A percentile compares a stretch with the other conserved stretches of the same genome.
Conservation (phyloP, 129 eudicot genomes). For the Artemisia argyi region DNA sequence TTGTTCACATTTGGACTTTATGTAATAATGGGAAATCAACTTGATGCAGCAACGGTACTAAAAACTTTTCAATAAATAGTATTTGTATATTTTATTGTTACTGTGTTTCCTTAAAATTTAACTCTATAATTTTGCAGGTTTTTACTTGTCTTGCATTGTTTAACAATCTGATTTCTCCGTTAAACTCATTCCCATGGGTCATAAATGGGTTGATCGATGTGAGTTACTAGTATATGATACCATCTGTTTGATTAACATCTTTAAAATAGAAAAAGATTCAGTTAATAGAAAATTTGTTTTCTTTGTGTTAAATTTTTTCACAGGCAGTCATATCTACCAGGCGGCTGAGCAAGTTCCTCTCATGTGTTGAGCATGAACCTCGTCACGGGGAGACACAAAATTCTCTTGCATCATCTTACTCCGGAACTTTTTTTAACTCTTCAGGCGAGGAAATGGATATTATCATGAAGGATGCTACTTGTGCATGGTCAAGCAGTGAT, state of each 20-base stretch:
- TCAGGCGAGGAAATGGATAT: constrained; percentile 43
- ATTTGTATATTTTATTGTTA: constrained; percentile 10
- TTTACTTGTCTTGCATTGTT: constrained; percentile 96
- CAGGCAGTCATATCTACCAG: constrained; percentile 87
- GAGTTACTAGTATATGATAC: constrained; percentile 34
- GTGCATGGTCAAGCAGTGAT: constrained; percentile 69
- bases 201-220: constrained; percentile 93
- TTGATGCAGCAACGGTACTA: constrained; percentile 95
- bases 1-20: constrained; percentile 89
- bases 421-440: too few species aligned
- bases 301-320: constrained; percentile 15
- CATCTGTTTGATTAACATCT: constrained; percentile 7
- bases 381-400: constrained; percentile 2
- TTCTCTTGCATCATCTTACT: constrained; percentile 22
- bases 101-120: constrained; percentile 4
- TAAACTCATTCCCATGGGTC: constrained; percentile 99
- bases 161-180: constrained; percentile 85
- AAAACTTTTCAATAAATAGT: constrained; percentile 9
- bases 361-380: constrained; percentile 52
- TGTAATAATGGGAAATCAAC: constrained; percentile 76
- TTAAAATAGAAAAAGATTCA: background rate
- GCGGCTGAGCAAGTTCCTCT: constrained; percentile 78
- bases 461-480: constrained; percentile 61
- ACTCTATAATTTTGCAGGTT: constrained; percentile 56
- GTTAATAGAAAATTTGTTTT: background rate